Conservation (phyloP, 306 rosid genomes). For the Hippophae rhamnoides region DNA sequence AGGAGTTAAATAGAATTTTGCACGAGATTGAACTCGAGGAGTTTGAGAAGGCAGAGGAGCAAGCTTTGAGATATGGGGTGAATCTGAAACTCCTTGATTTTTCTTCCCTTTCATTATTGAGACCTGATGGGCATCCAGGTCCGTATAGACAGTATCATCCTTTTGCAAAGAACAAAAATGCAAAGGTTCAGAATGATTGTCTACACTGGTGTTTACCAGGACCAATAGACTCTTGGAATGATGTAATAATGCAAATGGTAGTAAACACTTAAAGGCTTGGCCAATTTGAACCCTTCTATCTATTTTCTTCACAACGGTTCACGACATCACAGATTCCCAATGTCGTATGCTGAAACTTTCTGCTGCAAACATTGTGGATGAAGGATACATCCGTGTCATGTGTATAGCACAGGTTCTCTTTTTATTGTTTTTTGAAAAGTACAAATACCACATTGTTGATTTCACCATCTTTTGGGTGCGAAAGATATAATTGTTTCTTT, state of each 20-base stretch:
- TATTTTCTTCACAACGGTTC: too few species aligned
- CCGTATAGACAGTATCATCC: conserved; percentile 72
- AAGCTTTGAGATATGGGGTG: conserved; percentile 52
- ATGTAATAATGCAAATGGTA: conserved; percentile 73
- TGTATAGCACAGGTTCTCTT: too few species aligned
- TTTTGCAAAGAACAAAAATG: conserved; percentile 41
- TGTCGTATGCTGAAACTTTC: conserved; percentile 11
- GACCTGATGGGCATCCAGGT: conserved; percentile 99
- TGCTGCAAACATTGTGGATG: conserved; percentile 21
- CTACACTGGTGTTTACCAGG: conserved; percentile 99
- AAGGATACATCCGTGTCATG: conserved; percentile 1
- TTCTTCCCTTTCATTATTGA: conserved; percentile 49
- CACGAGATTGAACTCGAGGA: conserved; percentile 64
- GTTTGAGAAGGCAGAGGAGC: conserved; percentile 35
- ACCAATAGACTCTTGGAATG: conserved; percentile 91
- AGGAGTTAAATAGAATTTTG: conserved; percentile 40
- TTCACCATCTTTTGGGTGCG: too few species aligned
- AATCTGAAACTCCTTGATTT: conserved; percentile 64
- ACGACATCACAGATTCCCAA: neutral
- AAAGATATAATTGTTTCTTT: too few species aligned
- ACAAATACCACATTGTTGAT: too few species aligned
- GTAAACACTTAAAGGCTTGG: conserved; percentile 33
- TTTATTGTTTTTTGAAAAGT: too few species aligned
- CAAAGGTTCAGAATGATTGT: conserved; percentile 70
- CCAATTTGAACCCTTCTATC: conserved; percentile 3